A percentile compares a stretch with the other conserved stretches of the same genome.
These are phyloP conservation scores for Filobasidium uniguttulatum DNA, from an alignment of 1,284 basidiomycete genomes.

Conservation along the genomic window DNA sequence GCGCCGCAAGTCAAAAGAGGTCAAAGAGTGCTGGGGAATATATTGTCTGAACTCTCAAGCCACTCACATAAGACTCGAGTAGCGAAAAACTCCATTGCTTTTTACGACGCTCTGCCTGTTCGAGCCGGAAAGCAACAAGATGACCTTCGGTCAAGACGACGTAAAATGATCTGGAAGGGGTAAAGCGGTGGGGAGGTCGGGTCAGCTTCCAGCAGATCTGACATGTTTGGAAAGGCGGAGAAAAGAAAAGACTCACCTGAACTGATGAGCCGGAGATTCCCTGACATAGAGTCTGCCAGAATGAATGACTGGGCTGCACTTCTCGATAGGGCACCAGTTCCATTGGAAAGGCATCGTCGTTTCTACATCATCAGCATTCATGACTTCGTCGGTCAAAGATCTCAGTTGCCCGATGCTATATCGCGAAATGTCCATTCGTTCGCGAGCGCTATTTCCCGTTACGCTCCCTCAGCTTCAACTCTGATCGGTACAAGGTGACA, in stretches of 20 bases:
- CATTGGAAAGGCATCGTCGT: not conserved
- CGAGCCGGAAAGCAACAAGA: conserved; percentile 27
- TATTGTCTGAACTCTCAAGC: not conserved
- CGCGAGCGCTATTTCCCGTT: conserved; percentile 26
- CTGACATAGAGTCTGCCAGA: conserved; percentile 29
- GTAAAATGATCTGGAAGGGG: conserved; percentile 20
- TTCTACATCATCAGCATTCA: not conserved
- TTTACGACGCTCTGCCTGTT: conserved; percentile 18
- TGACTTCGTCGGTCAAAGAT: not conserved
- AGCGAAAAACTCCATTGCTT: conserved; percentile 26
- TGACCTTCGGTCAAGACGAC: conserved; percentile 26
- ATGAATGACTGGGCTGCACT: conserved; percentile 27
- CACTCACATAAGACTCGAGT: conserved; percentile 32
- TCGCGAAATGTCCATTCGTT: conserved; percentile 23
- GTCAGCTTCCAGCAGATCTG: not conserved
- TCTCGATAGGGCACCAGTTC: conserved; percentile 34
- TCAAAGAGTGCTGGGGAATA: not conserved
- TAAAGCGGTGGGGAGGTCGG: not conserved
- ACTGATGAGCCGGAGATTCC: conserved; percentile 23
- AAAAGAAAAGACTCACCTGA: conserved; percentile 30
- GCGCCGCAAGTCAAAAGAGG: too few species aligned
- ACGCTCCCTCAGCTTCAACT: too few species aligned
- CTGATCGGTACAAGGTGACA: too few species aligned
- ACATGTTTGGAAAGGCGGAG: too few species aligned
- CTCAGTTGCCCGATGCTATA: not conserved